Base-by-base conservation (phyloP, 257 asterid species). In the Forsythia suspensa region DNA sequence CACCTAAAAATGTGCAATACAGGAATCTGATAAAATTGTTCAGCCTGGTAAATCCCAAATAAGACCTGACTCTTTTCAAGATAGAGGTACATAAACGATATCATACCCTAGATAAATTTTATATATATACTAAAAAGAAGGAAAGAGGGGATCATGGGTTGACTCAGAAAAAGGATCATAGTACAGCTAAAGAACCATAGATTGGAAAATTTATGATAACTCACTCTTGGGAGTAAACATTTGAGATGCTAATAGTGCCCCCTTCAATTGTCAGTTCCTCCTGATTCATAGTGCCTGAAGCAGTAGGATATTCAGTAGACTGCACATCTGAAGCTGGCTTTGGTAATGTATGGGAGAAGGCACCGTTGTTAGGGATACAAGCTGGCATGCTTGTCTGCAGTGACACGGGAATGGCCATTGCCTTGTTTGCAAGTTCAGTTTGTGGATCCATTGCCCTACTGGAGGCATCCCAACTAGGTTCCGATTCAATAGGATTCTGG, bases 221-320 rank as follows among this genome's bases (percentile, higher is more conserved):
- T 87, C 80, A 96, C 99, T 92, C 94, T 79, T 96, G 90, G 15
- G 98, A 94, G 84, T 96, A 96, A 39, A 82, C 87, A 81, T 94
- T 94, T 76, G 99, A 92, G 80, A 96, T 82, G 89, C 87, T 94
- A 83, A 94, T 96, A 74, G 94, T 94, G 52, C 99, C 99, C 20
- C 97, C 98, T 77, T 96, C 98, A 73, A 96, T 84, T 40, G 88
- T 24, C 38, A 86, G 82, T 70, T 92, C 98, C 42, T 90, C 95
- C 38, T 77, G 91, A 73, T 88, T 86, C 73, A 80, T 70, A 74
- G 87, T 76, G 82, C 86, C 90, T n/a, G 80, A 52, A 38, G 83
- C 57, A 65, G 68, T 59, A 2, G 91, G 90, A 75, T 89, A 83
- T 38, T 89, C 97, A 20, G 86, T 77, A 71, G 90, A 81, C 70